A percentile compares a stretch with the other conserved stretches of the same genome.
These are phyloP conservation scores for Euphorbia lathyris DNA, from an alignment of 345 rosid genomes.

Conservation along the genomic window DNA sequence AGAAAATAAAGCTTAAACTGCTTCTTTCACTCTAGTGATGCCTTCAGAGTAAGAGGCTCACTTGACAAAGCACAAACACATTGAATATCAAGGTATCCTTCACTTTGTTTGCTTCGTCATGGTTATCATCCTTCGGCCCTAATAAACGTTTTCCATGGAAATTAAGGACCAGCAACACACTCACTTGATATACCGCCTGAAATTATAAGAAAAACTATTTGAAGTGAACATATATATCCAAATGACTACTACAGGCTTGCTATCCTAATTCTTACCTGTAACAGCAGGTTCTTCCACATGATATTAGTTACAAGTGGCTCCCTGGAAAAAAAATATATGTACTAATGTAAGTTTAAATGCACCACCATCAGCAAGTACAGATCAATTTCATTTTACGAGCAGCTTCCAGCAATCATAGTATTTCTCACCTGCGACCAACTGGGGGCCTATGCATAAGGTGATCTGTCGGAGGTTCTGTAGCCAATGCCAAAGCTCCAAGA, in stretches of 20 bases:
- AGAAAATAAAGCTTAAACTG: background rate
- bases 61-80: slow-evolving; percentile 38
- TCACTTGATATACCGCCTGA: slow-evolving; percentile 35
- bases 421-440: slow-evolving; percentile 37
- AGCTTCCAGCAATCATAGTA: too few species aligned
- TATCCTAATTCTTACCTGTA: slow-evolving; percentile 18
- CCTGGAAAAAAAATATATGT: slow-evolving; percentile 11
- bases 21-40: background rate
- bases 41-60: background rate
- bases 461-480: slow-evolving; percentile 52
- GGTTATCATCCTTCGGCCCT: slow-evolving; percentile 13
- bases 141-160: slow-evolving; percentile 27
- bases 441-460: slow-evolving; percentile 47
- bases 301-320: slow-evolving; percentile 36
- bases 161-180: slow-evolving; percentile 28
- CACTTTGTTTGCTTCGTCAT: slow-evolving; percentile 25
- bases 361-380: background rate
- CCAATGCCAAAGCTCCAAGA: slow-evolving; percentile 54
- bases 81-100: slow-evolving; percentile 36
- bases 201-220: slow-evolving; percentile 2
- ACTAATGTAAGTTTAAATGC: background rate
- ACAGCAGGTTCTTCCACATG: slow-evolving; percentile 37
- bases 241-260: background rate
- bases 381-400: background rate
- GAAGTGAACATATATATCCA: background rate